phyloP scores from a whole-genome alignment of 2,329 filamentous ascomycete species.

The Cladosporium sp. region DNA sequence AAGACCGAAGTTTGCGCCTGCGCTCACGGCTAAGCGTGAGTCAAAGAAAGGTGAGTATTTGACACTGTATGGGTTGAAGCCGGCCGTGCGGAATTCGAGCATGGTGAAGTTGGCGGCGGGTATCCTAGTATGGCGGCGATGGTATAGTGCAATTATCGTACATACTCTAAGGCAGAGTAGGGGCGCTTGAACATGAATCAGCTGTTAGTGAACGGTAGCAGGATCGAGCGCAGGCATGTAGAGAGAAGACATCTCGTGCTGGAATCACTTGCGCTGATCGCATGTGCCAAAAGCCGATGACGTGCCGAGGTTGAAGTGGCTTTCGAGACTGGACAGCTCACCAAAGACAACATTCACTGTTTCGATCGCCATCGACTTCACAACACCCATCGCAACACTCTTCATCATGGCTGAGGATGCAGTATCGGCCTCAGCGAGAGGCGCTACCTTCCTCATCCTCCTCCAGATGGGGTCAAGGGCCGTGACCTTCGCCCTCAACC shows the following conservation, averaged over 20 bases:
- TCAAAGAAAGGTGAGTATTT: slow-evolving; percentile 99
- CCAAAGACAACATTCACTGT: neutral
- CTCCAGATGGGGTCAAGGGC: slow-evolving; percentile 84
- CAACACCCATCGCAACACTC: neutral
- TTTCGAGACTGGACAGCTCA: slow-evolving; percentile 1
- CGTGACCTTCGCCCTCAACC: slow-evolving; percentile 87
- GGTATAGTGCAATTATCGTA: neutral
- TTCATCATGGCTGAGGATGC: slow-evolving; percentile 27
- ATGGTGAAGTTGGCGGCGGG: slow-evolving; percentile 48
- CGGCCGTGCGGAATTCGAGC: slow-evolving; percentile 90
- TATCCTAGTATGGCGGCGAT: neutral
- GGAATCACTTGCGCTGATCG: too few relatives aligned
- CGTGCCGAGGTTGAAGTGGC: slow-evolving; percentile 1
- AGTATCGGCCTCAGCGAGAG: slow-evolving; percentile 54
- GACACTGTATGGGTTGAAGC: slow-evolving; percentile 93
- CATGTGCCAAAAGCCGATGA: slow-evolving; percentile 11
- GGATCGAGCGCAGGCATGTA: neutral
- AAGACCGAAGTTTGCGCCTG: slow-evolving; percentile 92
- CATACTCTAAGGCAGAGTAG: neutral
- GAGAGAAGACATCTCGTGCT: neutral
- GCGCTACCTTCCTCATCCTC: slow-evolving; percentile 79
- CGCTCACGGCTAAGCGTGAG: slow-evolving; percentile 82
- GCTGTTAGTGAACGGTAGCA: too few relatives aligned
- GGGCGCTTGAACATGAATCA: neutral
- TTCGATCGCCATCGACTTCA: neutral